These are phyloP conservation scores for Globisporangium cederbergense DNA, from an alignment of 352 stramenopile species.

Conservation along the genomic window DNA sequence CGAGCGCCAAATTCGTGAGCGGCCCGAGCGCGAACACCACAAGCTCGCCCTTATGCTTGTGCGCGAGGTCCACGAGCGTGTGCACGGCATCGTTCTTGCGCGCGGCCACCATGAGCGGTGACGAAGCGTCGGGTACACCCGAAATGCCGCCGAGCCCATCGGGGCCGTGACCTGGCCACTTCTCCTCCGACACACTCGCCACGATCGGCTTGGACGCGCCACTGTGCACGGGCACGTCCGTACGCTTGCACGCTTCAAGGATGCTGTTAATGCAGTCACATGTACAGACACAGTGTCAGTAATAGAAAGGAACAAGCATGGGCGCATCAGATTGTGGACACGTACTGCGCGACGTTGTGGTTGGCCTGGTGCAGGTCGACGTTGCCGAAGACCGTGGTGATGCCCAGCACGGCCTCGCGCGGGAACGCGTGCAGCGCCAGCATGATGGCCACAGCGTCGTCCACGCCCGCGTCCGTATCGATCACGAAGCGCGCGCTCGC, in stretches of 20 bases:
- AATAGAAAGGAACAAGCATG: not conserved
- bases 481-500: constrained; percentile 47
- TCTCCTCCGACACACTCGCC: constrained; percentile 53
- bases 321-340: not conserved
- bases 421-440: constrained; percentile 68
- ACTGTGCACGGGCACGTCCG: constrained; percentile 56
- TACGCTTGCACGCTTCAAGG: constrained; percentile 44
- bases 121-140: constrained; percentile 13
- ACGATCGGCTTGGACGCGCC: constrained; percentile 66
- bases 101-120: constrained; percentile 26
- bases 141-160: constrained; percentile 64
- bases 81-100: constrained; percentile 65
- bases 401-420: constrained; percentile 44
- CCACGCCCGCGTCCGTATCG: constrained; percentile 78
- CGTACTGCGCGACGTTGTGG: constrained; percentile 79
- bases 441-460: constrained; percentile 74
- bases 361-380: constrained; percentile 77
- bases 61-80: constrained; percentile 51
- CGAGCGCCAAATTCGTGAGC: constrained; percentile 77
- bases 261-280: constrained; percentile 35
- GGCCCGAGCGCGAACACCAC: constrained; percentile 71
- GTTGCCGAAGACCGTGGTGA: constrained; percentile 85
- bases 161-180: constrained; percentile 66
- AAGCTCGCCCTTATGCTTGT: constrained; percentile 61
- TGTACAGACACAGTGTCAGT: not conserved